Conservation (phyloP, 306 rosid genomes). For the Rubus parviflorus region DNA sequence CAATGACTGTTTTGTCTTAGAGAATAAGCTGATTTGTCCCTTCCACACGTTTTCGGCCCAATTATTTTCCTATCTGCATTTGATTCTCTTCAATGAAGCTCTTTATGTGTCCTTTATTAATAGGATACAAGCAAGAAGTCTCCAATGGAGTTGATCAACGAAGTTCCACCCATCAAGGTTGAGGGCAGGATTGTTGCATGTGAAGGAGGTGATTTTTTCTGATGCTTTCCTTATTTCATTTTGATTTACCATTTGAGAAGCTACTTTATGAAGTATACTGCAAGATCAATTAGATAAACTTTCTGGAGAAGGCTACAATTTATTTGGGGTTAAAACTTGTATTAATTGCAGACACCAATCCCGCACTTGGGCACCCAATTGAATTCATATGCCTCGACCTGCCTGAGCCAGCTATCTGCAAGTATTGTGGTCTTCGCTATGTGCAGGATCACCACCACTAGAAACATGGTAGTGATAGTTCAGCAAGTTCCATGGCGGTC, state of each 20-base stretch:
- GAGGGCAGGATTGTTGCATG: constrained; percentile 94
- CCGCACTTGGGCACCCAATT: constrained; percentile 91
- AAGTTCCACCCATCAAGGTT: constrained; percentile 94
- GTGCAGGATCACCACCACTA: constrained; percentile 85
- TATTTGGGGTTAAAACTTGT: constrained; percentile 13
- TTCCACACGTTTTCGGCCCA: background rate
- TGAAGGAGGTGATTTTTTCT: constrained; percentile 72
- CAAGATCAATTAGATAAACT: background rate
- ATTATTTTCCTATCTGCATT: background rate
- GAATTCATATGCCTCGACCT: constrained; percentile 86
- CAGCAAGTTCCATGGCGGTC: constrained; percentile 19
- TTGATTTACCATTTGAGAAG: background rate
- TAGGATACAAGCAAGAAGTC: constrained; percentile 91
- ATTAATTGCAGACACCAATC: constrained; percentile 60
- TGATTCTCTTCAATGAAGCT: background rate
- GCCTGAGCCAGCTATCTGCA: constrained; percentile 81
- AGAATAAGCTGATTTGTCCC: background rate
- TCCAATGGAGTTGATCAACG: constrained; percentile 96
- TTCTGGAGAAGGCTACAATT: background rate
- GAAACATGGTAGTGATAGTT: constrained; percentile 16
- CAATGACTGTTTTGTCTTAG: background rate
- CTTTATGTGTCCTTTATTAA: constrained; percentile 28
- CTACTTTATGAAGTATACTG: background rate
- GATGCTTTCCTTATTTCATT: background rate
- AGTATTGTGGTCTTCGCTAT: constrained; percentile 84